Conservation (phyloP, 441 rosid species). For the Isatis lusitanica region DNA sequence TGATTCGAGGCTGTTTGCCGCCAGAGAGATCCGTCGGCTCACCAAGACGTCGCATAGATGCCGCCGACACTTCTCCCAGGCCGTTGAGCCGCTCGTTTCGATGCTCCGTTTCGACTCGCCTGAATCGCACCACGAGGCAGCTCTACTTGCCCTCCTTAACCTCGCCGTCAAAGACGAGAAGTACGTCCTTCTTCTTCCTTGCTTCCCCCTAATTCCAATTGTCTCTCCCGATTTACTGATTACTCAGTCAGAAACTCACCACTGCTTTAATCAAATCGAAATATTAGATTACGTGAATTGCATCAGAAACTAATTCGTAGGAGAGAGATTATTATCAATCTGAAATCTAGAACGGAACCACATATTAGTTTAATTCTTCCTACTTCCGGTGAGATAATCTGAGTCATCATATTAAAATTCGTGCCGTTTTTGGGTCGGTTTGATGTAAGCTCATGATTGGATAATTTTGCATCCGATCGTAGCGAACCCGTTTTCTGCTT, state of each 20-base stretch:
- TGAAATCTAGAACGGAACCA: not conserved
- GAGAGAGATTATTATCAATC: too few species aligned
- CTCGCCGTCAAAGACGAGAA: conserved; percentile 93
- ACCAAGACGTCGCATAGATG: conserved; percentile 81
- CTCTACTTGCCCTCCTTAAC: conserved; percentile 87
- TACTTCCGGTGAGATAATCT: conserved; percentile 13
- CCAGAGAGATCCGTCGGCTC: conserved; percentile 86
- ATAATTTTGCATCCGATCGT: not conserved
- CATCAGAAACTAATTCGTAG: not conserved
- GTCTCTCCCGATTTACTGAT: too few species aligned
- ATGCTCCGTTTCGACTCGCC: conserved; percentile 60
- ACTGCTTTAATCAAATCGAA: not conserved
- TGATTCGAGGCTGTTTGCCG: conserved; percentile 66
- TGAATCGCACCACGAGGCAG: conserved; percentile 60
- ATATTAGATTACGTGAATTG: not conserved
- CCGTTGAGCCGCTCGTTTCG: conserved; percentile 72
- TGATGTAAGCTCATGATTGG: conserved; percentile 28
- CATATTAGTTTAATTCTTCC: not conserved
- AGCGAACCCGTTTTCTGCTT: not conserved
- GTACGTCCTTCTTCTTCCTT: conserved; percentile 42
- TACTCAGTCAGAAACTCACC: not conserved
- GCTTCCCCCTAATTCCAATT: too few species aligned
- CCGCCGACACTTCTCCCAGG: conserved; percentile 71
- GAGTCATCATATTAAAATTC: not conserved
- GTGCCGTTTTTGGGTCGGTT: conserved; percentile 3